These are phyloP conservation scores for Uromyces viciae-fabae DNA, from an alignment of 1,284 basidiomycete genomes.

Conservation along the genomic window DNA sequence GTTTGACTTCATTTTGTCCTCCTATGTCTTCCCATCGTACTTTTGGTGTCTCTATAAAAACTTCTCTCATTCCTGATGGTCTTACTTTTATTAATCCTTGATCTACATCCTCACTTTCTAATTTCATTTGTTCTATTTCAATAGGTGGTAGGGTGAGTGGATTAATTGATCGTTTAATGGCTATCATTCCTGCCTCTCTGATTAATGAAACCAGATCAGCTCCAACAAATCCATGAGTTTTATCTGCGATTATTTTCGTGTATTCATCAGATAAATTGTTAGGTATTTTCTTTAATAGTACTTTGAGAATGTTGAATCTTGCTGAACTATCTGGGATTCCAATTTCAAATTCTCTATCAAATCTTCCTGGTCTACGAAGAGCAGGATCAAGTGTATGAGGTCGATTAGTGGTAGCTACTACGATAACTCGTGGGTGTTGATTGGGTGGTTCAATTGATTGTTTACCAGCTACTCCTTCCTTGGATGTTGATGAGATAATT, in stretches of 20 bases:
- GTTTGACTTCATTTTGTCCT: constrained; percentile 73
- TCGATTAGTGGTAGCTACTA: constrained; percentile 94
- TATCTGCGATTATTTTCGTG: constrained; percentile 65
- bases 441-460: neutral
- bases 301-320: constrained; percentile 74
- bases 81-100: constrained; percentile 72
- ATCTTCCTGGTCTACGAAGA: constrained; percentile 82
- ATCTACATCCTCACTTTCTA: constrained; percentile 62
- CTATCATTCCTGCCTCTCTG: constrained; percentile 83
- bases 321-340: constrained; percentile 84
- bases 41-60: constrained; percentile 80
- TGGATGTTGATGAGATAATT: neutral
- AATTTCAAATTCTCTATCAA: constrained; percentile 96
- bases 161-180: constrained; percentile 67
- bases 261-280: constrained; percentile 66
- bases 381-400: constrained; percentile 97
- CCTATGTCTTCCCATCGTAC: constrained; percentile 85
- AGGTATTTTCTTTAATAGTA: constrained; percentile 75
- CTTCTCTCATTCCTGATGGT: constrained; percentile 88
- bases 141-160: neutral
- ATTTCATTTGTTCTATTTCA: neutral
- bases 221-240: constrained; percentile 94
- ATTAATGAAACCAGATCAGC: constrained; percentile 89
- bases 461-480: neutral
- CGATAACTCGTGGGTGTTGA: constrained; percentile 67